Conservation (phyloP, 352 stramenopile species). For the Phytopythium sindhum region DNA sequence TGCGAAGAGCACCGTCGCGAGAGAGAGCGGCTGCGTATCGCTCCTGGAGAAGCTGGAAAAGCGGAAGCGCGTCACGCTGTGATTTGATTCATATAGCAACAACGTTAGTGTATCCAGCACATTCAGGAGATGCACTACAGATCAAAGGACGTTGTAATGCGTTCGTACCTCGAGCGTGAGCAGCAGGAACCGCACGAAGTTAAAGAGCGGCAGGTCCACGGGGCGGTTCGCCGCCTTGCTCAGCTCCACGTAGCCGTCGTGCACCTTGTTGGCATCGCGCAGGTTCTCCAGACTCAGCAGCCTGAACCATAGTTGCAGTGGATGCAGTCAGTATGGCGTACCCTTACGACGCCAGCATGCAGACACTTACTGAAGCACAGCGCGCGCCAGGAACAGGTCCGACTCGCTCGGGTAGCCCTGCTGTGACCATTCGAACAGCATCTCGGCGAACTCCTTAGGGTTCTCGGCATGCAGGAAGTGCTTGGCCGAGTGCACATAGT, state of each 20-base stretch:
- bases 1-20: constrained; percentile 73
- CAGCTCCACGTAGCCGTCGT: constrained; percentile 61
- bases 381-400: constrained; percentile 74
- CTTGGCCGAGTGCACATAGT: constrained; percentile 67
- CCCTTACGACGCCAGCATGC: neutral
- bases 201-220: constrained; percentile 72
- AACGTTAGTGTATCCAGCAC: neutral
- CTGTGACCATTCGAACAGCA: constrained; percentile 74
- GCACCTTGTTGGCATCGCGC: constrained; percentile 80
- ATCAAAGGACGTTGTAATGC: neutral
- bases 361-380: constrained; percentile 70
- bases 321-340: constrained; percentile 7
- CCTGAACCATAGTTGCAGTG: constrained; percentile 20
- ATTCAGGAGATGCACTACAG: neutral
- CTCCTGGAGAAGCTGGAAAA: constrained; percentile 88
- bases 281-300: constrained; percentile 82
- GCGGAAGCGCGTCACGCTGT: constrained; percentile 74
- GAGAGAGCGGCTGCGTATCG: constrained; percentile 70
- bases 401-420: constrained; percentile 76
- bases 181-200: constrained; percentile 82
- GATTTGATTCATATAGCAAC: neutral
- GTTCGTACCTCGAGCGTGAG: constrained; percentile 72
- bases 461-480: constrained; percentile 80
- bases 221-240: constrained; percentile 34
- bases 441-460: constrained; percentile 57